These are phyloP conservation scores for Calonectria pseudoturangicola DNA, from an alignment of 2,329 filamentous ascomycete species.

Conservation along the genomic window DNA sequence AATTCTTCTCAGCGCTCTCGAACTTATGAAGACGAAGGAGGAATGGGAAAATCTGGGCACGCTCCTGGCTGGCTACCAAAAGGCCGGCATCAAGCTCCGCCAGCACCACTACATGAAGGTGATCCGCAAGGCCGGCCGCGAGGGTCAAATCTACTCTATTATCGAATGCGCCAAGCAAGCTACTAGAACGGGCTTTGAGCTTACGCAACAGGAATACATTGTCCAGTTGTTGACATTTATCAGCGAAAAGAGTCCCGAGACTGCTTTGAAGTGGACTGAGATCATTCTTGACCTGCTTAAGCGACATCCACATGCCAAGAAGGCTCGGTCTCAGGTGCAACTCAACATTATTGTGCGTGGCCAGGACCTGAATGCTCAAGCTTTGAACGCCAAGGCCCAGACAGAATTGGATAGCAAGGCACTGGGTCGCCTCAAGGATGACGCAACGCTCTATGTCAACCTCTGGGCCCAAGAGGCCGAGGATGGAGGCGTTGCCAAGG, in stretches of 20 bases:
- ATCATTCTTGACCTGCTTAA: conserved; percentile 70
- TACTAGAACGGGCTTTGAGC: conserved; percentile 66
- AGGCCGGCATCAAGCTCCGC: conserved; percentile 63
- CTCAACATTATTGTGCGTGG: conserved; percentile 56
- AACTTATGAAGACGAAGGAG: conserved; percentile 66
- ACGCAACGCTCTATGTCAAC: conserved; percentile 52
- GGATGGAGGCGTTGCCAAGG: conserved; percentile 46
- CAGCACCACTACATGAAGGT: conserved; percentile 61
- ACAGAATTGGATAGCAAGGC: conserved; percentile 53
- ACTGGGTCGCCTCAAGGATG: conserved; percentile 54
- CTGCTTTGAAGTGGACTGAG: conserved; percentile 68
- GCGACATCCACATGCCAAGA: conserved; percentile 61
- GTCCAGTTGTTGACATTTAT: conserved; percentile 53
- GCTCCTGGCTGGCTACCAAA: conserved; percentile 70
- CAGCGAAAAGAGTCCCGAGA: conserved; percentile 62
- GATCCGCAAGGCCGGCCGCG: conserved; percentile 62
- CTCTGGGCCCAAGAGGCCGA: conserved; percentile 53
- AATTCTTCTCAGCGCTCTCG: conserved; percentile 62
- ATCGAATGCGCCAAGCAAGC: conserved; percentile 70
- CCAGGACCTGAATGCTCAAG: conserved; percentile 55
- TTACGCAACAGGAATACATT: conserved; percentile 65
- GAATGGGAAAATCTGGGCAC: conserved; percentile 73
- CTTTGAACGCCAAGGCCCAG: conserved; percentile 53
- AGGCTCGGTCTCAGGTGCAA: conserved; percentile 41
- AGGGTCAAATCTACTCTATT: conserved; percentile 66